Conservation (phyloP, 495 filamentous ascomycete species). For the Pseudomonodictys pantanalensis region DNA sequence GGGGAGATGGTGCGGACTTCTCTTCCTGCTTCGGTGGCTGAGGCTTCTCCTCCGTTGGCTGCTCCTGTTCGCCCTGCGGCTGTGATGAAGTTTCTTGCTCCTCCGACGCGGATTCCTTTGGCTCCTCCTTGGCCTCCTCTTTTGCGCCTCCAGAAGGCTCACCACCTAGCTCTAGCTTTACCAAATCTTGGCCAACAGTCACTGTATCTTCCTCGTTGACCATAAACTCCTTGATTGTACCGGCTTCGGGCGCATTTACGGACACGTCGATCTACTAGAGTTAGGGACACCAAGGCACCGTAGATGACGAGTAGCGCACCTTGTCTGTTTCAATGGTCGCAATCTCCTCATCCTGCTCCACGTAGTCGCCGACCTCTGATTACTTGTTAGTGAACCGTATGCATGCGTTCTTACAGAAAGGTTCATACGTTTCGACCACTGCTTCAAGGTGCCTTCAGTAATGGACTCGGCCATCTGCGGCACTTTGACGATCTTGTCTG, state of each 20-base stretch:
- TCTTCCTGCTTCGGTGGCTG: conserved; percentile 34
- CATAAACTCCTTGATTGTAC: conserved; percentile 86
- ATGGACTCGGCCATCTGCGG: conserved; percentile 99
- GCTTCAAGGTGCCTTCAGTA: conserved; percentile 93
- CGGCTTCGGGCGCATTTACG: conserved; percentile 90
- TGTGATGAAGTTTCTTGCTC: conserved; percentile 56
- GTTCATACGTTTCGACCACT: conserved; percentile 77
- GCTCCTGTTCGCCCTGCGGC: conserved; percentile 46
- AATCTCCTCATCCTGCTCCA: conserved; percentile 95
- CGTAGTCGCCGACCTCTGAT: conserved; percentile 82
- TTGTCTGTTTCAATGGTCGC: conserved; percentile 99
- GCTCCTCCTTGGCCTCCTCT: conserved; percentile 49
- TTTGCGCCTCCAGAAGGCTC: conserved; percentile 55
- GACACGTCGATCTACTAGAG: conserved; percentile 78
- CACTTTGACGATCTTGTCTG: conserved; percentile 85
- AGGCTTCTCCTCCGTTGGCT: conserved; percentile 48
- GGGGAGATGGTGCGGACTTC: conserved; percentile 33
- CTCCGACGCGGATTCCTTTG: conserved; percentile 60
- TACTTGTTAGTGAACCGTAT: not conserved
- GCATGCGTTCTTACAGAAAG: not conserved
- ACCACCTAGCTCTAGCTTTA: conserved; percentile 77
- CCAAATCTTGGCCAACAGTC: conserved; percentile 85
- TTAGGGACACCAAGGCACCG: not conserved
- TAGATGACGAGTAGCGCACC: conserved; percentile 51
- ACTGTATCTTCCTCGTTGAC: conserved; percentile 96